Evolutionary conservation across 768 basidiomycete species (phyloP).

Genomic region (Cubamyces sp.): DNA sequence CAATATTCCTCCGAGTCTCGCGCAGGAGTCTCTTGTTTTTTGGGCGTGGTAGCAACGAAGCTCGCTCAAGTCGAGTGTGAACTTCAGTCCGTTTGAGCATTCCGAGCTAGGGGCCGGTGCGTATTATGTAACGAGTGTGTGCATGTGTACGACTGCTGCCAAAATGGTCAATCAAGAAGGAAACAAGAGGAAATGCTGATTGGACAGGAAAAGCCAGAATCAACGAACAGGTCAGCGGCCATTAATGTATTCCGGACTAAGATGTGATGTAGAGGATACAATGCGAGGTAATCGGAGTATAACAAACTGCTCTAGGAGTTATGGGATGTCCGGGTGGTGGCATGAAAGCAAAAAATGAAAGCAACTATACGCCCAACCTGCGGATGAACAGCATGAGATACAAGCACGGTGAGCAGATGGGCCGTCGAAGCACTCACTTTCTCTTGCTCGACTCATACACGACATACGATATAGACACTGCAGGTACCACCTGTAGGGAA

Average conservation of each 20-base stretch:
- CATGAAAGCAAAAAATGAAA: conserved; percentile 23
- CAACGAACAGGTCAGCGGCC: neutral
- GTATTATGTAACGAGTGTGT: conserved; percentile 24
- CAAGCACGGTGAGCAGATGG: neutral
- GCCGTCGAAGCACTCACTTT: conserved; percentile 49
- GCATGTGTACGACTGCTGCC: conserved; percentile 8
- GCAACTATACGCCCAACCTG: conserved; percentile 55
- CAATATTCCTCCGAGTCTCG: neutral
- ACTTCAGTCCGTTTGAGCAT: too few relatives aligned
- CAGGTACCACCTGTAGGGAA: conserved; percentile 77
- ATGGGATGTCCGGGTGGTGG: conserved; percentile 15
- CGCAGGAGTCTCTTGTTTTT: neutral
- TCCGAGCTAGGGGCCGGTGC: neutral
- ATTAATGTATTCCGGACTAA: conserved; percentile 22
- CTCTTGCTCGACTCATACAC: conserved; percentile 90
- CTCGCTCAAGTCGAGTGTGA: too few relatives aligned
- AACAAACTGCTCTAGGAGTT: conserved; percentile 16
- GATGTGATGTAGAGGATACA: conserved; percentile 29
- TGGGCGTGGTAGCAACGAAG: neutral
- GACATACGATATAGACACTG: conserved; percentile 96
- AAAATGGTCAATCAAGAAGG: neutral
- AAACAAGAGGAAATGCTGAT: neutral
- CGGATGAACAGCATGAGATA: conserved; percentile 13
- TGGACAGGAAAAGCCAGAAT: neutral
- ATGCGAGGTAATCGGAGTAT: conserved; percentile 17